Conservation (phyloP, 805 yeast species). For the Wickerhamomyces strasburgensis region DNA sequence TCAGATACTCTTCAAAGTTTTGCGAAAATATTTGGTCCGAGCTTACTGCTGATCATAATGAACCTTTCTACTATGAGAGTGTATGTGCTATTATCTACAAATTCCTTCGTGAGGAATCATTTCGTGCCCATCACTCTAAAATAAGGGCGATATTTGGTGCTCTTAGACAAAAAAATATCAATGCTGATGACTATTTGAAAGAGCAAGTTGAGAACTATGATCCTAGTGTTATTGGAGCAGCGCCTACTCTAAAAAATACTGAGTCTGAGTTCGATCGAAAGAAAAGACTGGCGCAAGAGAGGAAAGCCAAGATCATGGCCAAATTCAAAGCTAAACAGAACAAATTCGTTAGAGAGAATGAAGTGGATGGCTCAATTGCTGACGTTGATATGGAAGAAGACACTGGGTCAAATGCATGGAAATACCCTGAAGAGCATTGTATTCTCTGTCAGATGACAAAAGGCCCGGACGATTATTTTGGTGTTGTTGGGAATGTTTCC, state of each 20-base stretch:
- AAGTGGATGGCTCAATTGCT: conserved; percentile 25
- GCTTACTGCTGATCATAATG: conserved; percentile 31
- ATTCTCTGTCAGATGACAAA: conserved; percentile 78
- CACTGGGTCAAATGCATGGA: conserved; percentile 44
- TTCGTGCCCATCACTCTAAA: conserved; percentile 43
- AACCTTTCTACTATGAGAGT: conserved; percentile 34
- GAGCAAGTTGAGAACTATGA: conserved; percentile 35
- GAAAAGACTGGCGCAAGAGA: conserved; percentile 62
- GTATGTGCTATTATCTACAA: conserved; percentile 36
- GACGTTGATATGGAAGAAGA: conserved; percentile 36
- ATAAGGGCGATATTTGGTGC: conserved; percentile 48
- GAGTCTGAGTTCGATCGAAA: conserved; percentile 47
- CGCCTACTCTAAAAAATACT: not conserved
- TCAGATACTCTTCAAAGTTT: conserved; percentile 25
- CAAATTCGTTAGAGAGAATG: conserved; percentile 57
- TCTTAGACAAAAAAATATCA: conserved; percentile 26
- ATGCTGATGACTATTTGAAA: conserved; percentile 26
- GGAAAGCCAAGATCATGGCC: conserved; percentile 68
- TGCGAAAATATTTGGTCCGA: conserved; percentile 32
- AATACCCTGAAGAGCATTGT: conserved; percentile 70
- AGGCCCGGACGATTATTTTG: conserved; percentile 61
- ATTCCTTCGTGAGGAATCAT: conserved; percentile 38
- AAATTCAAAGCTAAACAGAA: conserved; percentile 77
- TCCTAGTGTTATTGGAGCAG: conserved; percentile 4
- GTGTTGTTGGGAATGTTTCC: conserved; percentile 61